Evolutionary conservation across 2,329 filamentous ascomycete genomes (phyloP), one percentile per base, ranked within the genome.

Genomic region (Sporothrix curviconia): DNA sequence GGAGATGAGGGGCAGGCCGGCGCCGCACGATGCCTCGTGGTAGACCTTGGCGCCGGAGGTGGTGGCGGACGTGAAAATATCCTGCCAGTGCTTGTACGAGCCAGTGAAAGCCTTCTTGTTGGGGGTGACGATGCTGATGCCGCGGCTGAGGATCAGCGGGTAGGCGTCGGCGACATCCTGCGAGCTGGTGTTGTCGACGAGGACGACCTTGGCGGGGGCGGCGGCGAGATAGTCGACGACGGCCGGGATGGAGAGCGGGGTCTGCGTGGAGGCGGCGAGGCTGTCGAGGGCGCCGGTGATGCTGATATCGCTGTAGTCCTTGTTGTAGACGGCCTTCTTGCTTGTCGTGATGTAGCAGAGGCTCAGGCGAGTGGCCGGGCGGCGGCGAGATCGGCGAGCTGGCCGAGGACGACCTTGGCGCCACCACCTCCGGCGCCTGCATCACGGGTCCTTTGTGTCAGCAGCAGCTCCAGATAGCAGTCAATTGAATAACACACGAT

Each of bases 101-200:
- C 88, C 85, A 0, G 90, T 95, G 74, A 99, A 99, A 14, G 89
- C 92, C 75, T 99, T 99, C 79, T 99, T 99, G 80, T 97, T 99
- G 43, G 94, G 92, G 1, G 94, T 99, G 28, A 97, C 90, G 66
- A 99, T 84, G 72, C 85, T 92, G 71, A 99, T 86, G 12, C 92
- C 92, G 62, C 84, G 83, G 66, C 82, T 80, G 60, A 99, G 77
- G 72, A 95, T 89, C 47, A 81, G 72, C 1, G 94, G 92, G 72
- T 99, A 99, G 30, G 82, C 75, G 60, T 89, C 82, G 50, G 92
- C 94, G 30, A 99, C 80, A 62, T 88, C 85, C 66, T 92, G 87
- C 65, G 90, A 92, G 73, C 89, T 95, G 54, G 94, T 99, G 77
- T 97, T 97, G 80, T 99, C 94, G 63, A 99, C 86, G 30, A 99